These are phyloP conservation scores for Nemania serpens DNA, from an alignment of 2,329 filamentous ascomycete species.

Conservation along the genomic window DNA sequence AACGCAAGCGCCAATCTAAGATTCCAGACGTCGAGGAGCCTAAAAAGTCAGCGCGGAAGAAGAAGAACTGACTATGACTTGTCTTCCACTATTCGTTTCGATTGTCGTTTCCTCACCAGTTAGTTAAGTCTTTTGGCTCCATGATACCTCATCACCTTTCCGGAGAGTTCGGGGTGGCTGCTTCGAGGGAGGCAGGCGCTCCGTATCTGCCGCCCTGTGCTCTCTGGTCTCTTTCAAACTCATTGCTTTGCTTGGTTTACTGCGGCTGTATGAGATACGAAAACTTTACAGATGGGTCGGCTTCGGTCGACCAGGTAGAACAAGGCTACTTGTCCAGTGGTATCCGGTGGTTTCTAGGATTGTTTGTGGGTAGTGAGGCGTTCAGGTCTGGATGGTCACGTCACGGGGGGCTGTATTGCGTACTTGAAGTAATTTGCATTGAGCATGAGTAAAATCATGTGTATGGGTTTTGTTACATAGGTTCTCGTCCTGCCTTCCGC, in stretches of 20 bases:
- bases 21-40: conserved; percentile 60
- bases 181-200: conserved; percentile 2
- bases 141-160: conserved; percentile 14
- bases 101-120: conserved; percentile 18
- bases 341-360: conserved; percentile 4
- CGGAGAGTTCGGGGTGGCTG: conserved; percentile 7
- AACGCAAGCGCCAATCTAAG: conserved; percentile 65
- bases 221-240: background rate
- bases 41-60: conserved; percentile 65
- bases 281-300: conserved; percentile 23
- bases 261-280: conserved; percentile 38
- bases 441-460: background rate
- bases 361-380: conserved; percentile 23
- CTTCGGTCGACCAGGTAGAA: conserved; percentile 15
- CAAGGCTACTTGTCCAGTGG: conserved; percentile 13
- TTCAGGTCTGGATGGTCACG: conserved; percentile 27
- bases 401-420: conserved; percentile 11
- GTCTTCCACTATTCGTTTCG: conserved; percentile 10
- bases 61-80: conserved; percentile 49
- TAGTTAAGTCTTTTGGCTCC: conserved; percentile 19
- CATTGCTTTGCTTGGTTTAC: conserved; percentile 19
- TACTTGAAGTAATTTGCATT: conserved; percentile 22
- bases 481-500: too few species aligned
- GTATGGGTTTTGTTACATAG: background rate
- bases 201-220: background rate